A percentile compares a stretch with the other conserved stretches of the same genome.
phyloP scores from a whole-genome alignment of 2,329 filamentous ascomycete genomes.

The Xenoacremonium recifei region DNA sequence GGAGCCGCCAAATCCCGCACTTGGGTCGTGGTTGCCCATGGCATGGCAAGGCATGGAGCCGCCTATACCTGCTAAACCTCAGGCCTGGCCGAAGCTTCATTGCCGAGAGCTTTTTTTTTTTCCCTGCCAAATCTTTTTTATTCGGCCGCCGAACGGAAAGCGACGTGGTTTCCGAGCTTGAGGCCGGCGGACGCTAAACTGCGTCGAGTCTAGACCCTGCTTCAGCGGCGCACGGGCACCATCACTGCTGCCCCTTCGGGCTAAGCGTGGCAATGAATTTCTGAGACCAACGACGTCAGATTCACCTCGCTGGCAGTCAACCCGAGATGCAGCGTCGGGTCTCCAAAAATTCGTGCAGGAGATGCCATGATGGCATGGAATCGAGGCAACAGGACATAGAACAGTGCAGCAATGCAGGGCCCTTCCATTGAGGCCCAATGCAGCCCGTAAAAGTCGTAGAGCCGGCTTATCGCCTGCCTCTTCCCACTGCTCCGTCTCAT shows the following conservation, averaged over 20 bases:
- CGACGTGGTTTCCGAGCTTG: slow-evolving; percentile 21
- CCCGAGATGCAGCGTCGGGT: too few relatives aligned
- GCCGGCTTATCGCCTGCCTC: too few relatives aligned
- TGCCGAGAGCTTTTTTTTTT: slow-evolving; percentile 14
- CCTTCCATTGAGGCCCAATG: too few relatives aligned
- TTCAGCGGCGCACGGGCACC: not conserved
- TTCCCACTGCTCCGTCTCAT: too few relatives aligned
- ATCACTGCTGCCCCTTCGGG: not conserved
- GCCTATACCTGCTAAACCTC: too few relatives aligned
- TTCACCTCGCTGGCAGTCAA: not conserved
- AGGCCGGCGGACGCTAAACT: slow-evolving; percentile 5
- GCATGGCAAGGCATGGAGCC: too few relatives aligned
- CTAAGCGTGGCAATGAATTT: not conserved
- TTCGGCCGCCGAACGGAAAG: slow-evolving; percentile 22
- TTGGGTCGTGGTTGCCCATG: slow-evolving; percentile 13
- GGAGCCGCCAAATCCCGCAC: slow-evolving; percentile 26
- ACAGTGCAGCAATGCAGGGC: too few relatives aligned
- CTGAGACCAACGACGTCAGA: not conserved
- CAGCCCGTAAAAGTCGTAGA: too few relatives aligned
- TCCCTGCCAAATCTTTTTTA: too few relatives aligned
- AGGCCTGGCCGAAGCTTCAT: slow-evolving; percentile 14
- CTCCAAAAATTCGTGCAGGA: too few relatives aligned
- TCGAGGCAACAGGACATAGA: too few relatives aligned
- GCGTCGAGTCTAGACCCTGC: not conserved
- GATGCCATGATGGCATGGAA: too few relatives aligned